Conservation (phyloP, 257 asterid species). For the Catharanthus roseus region DNA sequence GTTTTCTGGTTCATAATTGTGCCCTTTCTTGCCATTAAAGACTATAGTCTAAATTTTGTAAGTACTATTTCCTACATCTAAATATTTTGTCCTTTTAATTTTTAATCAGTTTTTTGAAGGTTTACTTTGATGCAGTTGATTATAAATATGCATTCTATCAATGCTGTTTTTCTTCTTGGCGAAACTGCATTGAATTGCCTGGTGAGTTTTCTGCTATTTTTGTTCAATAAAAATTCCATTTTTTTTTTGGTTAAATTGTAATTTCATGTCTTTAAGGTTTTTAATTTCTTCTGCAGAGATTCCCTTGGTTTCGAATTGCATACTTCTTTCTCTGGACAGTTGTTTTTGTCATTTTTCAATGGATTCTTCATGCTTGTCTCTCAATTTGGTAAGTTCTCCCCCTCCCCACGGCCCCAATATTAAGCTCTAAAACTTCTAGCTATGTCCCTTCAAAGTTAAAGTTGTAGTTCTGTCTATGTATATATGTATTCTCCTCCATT, state of each 20-base stretch:
- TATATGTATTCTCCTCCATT: neutral
- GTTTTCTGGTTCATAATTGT: constrained; percentile 91
- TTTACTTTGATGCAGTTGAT: constrained; percentile 51
- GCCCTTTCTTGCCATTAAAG: constrained; percentile 74
- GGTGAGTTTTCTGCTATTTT: constrained; percentile 42
- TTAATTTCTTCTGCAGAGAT: constrained; percentile 76
- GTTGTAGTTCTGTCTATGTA: too few relatives aligned
- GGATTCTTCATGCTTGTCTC: constrained; percentile 75
- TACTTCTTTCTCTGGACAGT: constrained; percentile 78
- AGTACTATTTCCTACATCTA: constrained; percentile 32
- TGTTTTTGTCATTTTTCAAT: constrained; percentile 61
- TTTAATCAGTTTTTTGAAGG: neutral
- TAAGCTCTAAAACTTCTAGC: too few relatives aligned
- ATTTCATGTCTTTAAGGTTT: neutral
- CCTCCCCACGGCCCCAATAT: too few relatives aligned
- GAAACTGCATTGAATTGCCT: constrained; percentile 79
- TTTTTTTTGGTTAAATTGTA: neutral
- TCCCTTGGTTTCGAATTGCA: constrained; percentile 92
- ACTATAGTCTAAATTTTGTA: constrained; percentile 76
- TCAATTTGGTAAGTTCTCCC: constrained; percentile 51
- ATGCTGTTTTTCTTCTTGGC: constrained; percentile 72
- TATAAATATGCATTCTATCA: constrained; percentile 84
- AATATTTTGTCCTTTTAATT: too few relatives aligned
- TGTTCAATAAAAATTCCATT: neutral
- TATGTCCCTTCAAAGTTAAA: too few relatives aligned